Evolutionary conservation across 148 eudicot genomes (phyloP), one percentile per base, ranked within the genome.

Genomic region (Nepenthes mirabilis): DNA sequence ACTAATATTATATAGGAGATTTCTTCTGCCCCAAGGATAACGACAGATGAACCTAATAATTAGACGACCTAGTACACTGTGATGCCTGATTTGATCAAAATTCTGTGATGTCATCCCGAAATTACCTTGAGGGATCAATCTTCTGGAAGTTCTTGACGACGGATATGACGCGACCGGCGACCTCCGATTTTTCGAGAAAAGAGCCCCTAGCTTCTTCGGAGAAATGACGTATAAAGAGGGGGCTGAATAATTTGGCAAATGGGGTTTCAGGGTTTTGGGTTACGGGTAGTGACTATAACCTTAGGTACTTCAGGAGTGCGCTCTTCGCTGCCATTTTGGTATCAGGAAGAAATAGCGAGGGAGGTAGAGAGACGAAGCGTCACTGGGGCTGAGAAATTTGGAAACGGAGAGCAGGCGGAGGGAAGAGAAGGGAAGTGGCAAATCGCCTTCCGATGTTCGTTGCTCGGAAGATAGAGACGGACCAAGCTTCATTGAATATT

Each of bases 71-170:
- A 23, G 23, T 23, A 23, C 23, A 23, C 23, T 23, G 23, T 23
- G 23, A 23, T 23, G 23, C 23, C 23, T 23, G 23, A 23, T 23
- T 23, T 23, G 23, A 23, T 23, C 23, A 23, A 23, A 23, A 23
- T 23, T 0, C 23, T 23, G 23, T 0, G 23, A 23, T 23, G 23
- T 23, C 23, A 23, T 23, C 8, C 8, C 4, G 45, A 40, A 40
- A 62, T 43, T 65, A 87, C 95, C 97, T 91, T 91, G n/a, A 86
- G 11, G 97, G 90, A 37, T 88, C 97, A 9, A 88, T 81, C 76
- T 91, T 91, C 79, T 88, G 94, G 83, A 83, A 91, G 75, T 82
- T 86, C 68, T 88, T 91, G 48, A 91, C 95, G 64, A 82, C 86
- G 34, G 62, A 6, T 34, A 88, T 11, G 33, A 88, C 95, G 11